phyloP scores from a whole-genome alignment of 306 rosid genomes.

The Vigna trinervia region DNA sequence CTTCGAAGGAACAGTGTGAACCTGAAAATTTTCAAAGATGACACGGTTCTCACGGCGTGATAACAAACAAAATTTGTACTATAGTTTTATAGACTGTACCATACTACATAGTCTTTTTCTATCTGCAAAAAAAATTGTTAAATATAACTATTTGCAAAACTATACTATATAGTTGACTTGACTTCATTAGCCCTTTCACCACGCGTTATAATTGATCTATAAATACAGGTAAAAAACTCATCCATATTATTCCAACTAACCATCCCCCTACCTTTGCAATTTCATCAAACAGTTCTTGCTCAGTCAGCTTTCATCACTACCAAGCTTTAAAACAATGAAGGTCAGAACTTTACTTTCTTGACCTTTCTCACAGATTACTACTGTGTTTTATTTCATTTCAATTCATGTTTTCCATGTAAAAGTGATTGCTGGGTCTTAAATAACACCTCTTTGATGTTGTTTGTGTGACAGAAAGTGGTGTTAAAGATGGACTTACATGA shows the following conservation, averaged over 20 bases:
- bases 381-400: neutral
- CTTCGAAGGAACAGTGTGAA: no score
- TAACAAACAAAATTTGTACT: no score
- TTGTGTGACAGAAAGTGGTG: slow-evolving; percentile 56
- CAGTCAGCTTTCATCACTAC: neutral
- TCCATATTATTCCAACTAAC: neutral
- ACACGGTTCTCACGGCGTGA: no score
- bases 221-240: no score
- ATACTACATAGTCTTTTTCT: no score
- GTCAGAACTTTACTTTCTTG: neutral
- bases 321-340: slow-evolving; percentile 5
- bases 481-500: slow-evolving; percentile 49
- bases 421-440: neutral
- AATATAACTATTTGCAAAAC: no score
- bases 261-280: neutral
- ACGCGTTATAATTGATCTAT: no score
- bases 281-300: neutral
- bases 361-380: neutral
- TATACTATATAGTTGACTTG: no score
- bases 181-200: no score
- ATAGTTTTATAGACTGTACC: no score
- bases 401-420: neutral
- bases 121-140: no score
- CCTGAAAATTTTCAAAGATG: no score
- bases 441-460: neutral